Evolutionary conservation across 208 protist species (phyloP).

Genomic region (Trypanosoma lewisi): DNA sequence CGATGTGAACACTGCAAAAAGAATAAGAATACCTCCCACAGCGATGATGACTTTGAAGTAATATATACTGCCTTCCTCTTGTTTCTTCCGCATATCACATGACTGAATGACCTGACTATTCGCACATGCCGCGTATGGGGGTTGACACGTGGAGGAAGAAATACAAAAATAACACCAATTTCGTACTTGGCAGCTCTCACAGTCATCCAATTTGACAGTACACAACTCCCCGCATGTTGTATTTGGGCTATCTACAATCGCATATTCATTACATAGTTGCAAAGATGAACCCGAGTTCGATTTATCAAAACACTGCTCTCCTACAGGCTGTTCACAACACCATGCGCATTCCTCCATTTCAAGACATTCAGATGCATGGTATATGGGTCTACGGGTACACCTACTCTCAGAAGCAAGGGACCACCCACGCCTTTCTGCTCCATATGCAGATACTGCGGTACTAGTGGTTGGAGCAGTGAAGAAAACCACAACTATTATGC

Average conservation of each 20-base stretch:
- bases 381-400: slow-evolving; percentile 17
- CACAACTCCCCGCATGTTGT: slow-evolving; percentile 37
- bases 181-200: slow-evolving; percentile 20
- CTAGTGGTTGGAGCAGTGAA: no score
- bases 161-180: slow-evolving; percentile 47
- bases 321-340: slow-evolving; percentile 39
- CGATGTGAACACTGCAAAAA: neutral
- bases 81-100: slow-evolving; percentile 13
- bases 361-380: slow-evolving; percentile 36
- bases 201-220: slow-evolving; percentile 1
- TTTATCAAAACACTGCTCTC: slow-evolving; percentile 32
- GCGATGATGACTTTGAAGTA: slow-evolving; percentile 7
- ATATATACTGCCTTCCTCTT: neutral
- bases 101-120: slow-evolving; percentile 24
- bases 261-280: slow-evolving; percentile 16
- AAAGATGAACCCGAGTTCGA: neutral
- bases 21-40: slow-evolving; percentile 2
- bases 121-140: slow-evolving; percentile 13
- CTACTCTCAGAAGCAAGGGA: slow-evolving; percentile 8
- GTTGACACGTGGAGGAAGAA: slow-evolving; percentile 13
- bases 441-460: no score
- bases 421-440: no score
- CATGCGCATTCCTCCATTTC: slow-evolving; percentile 26
- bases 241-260: slow-evolving; percentile 13
- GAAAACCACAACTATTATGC: no score